Conservation (phyloP, 805 yeast genomes). For the Candida qinlingensis region DNA sequence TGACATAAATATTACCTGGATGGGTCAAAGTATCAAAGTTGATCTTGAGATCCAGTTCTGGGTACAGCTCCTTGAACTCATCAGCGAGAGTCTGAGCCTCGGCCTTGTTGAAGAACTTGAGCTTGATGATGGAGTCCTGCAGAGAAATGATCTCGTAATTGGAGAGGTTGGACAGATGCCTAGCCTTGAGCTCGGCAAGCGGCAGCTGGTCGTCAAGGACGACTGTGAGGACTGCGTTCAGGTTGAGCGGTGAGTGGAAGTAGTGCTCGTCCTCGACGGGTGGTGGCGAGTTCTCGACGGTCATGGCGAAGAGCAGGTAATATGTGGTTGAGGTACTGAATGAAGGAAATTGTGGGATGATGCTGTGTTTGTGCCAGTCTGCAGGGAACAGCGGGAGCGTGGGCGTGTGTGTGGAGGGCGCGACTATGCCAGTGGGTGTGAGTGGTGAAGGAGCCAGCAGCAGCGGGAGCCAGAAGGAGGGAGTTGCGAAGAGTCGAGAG, state of each 20-base stretch:
- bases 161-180: not conserved
- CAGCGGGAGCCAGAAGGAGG: too few species aligned
- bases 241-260: conserved; percentile 21
- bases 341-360: not conserved
- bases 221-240: conserved; percentile 22
- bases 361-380: not conserved
- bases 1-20: conserved; percentile 54
- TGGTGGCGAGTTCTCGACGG: not conserved
- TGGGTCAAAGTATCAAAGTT: conserved; percentile 33
- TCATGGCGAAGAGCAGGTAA: not conserved
- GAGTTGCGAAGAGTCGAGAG: not conserved
- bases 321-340: not conserved
- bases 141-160: conserved; percentile 9
- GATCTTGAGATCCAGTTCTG: conserved; percentile 10
- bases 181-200: conserved; percentile 1
- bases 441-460: too few species aligned
- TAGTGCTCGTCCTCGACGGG: conserved; percentile 1
- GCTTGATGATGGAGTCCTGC: conserved; percentile 4
- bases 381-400: not conserved
- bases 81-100: conserved; percentile 12
- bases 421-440: too few species aligned
- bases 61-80: not conserved
- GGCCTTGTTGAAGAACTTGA: conserved; percentile 18
- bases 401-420: not conserved
- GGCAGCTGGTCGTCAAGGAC: not conserved